phyloP scores from a whole-genome alignment of 257 asterid species.

The Cinchona pubescens region DNA sequence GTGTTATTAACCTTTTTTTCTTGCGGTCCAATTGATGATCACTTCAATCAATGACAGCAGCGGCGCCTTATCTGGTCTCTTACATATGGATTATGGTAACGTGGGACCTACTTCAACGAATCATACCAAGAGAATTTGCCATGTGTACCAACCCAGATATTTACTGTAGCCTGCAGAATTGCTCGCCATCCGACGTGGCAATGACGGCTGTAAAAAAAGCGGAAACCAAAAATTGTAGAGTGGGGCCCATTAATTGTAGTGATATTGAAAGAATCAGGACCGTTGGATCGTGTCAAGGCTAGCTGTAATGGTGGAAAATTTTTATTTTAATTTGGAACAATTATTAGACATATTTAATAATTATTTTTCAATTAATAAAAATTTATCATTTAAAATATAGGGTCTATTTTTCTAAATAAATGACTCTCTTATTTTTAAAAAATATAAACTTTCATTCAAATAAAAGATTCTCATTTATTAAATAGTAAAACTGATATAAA shows the following conservation, averaged over 20 bases:
- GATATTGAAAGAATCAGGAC: slow-evolving; percentile 15
- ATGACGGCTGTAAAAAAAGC: slow-evolving; percentile 14
- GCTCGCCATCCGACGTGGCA: slow-evolving; percentile 19
- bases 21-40: slow-evolving; percentile 1
- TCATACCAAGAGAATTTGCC: neutral
- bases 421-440: no score
- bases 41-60: slow-evolving; percentile 11
- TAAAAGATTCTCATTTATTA: no score
- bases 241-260: neutral
- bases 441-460: no score
- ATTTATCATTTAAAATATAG: no score
- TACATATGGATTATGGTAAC: slow-evolving; percentile 26
- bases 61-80: slow-evolving; percentile 11
- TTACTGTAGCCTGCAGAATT: slow-evolving; percentile 1
- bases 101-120: slow-evolving; percentile 5
- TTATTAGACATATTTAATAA: no score
- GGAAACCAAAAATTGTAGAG: neutral
- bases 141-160: slow-evolving; percentile 1
- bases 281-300: slow-evolving; percentile 18
- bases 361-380: no score
- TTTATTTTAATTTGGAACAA: no score
- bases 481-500: no score
- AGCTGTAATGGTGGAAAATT: no score
- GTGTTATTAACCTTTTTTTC: neutral
- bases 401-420: no score